phyloP scores from a whole-genome alignment of 148 eudicot species.

The Agrostemma githago region DNA sequence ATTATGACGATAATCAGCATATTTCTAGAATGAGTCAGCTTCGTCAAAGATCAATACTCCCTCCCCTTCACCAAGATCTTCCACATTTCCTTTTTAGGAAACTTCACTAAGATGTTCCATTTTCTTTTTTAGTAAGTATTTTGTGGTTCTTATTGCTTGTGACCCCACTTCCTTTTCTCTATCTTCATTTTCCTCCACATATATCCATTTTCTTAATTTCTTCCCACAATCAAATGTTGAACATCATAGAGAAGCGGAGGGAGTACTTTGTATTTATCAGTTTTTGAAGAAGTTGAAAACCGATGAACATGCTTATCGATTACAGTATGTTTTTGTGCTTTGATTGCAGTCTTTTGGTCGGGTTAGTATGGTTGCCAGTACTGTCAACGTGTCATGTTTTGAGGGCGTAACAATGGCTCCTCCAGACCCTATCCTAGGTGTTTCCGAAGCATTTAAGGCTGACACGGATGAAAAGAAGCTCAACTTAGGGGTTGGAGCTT shows the following conservation, averaged over 20 bases:
- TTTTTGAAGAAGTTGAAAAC: neutral
- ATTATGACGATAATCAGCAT: neutral
- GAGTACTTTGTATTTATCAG: neutral
- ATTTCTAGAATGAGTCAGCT: neutral
- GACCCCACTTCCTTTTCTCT: no score
- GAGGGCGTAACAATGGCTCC: constrained; percentile 95
- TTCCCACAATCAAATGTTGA: no score
- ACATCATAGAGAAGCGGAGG: no score
- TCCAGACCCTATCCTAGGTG: constrained; percentile 97
- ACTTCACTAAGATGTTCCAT: no score
- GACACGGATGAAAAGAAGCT: constrained; percentile 80
- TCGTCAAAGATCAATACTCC: neutral
- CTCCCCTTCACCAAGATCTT: no score
- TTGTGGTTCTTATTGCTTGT: no score
- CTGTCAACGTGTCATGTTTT: constrained; percentile 65
- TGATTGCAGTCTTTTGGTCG: constrained; percentile 51
- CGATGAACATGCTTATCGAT: neutral
- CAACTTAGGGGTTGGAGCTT: constrained; percentile 97
- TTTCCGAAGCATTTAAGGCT: constrained; percentile 93
- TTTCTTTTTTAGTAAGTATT: no score
- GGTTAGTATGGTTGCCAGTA: constrained; percentile 54
- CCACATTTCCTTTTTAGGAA: no score
- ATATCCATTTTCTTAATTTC: no score
- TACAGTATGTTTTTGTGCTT: neutral
- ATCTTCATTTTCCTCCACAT: no score